These are phyloP conservation scores for Apiotrichum gracile DNA, from an alignment of 1,284 basidiomycete species.

Conservation along the genomic window DNA sequence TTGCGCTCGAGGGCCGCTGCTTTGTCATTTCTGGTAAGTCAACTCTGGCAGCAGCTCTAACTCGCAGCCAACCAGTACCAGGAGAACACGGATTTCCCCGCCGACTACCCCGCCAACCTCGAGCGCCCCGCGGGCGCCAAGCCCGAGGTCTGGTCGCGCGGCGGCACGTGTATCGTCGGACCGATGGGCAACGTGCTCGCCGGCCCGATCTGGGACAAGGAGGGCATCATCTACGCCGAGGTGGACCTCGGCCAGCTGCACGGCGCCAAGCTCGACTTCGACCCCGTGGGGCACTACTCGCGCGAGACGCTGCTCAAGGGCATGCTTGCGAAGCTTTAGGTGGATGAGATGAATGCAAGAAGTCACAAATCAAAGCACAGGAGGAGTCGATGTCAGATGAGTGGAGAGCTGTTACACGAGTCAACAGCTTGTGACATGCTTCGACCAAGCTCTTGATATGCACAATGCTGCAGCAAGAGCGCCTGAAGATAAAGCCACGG, in stretches of 20 bases:
- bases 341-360: too few relatives aligned
- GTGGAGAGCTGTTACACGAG: too few relatives aligned
- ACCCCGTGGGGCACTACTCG: constrained; percentile 64
- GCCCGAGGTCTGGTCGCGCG: constrained; percentile 39
- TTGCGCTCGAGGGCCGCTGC: constrained; percentile 68
- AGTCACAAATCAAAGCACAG: too few relatives aligned
- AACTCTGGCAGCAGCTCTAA: neutral
- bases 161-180: constrained; percentile 62
- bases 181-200: constrained; percentile 63
- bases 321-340: constrained; percentile 8
- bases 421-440: too few relatives aligned
- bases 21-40: constrained; percentile 58
- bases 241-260: constrained; percentile 57
- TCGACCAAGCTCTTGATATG: too few relatives aligned
- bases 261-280: constrained; percentile 65
- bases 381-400: too few relatives aligned
- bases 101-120: constrained; percentile 22
- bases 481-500: too few relatives aligned
- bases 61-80: constrained; percentile 27
- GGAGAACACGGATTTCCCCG: constrained; percentile 22
- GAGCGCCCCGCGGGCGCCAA: neutral
- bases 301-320: constrained; percentile 52
- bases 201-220: constrained; percentile 57
- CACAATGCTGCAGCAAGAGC: too few relatives aligned
- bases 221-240: constrained; percentile 59